These are phyloP conservation scores for Wolfiporia cocos DNA, from an alignment of 1,284 basidiomycete genomes.

Conservation along the genomic window DNA sequence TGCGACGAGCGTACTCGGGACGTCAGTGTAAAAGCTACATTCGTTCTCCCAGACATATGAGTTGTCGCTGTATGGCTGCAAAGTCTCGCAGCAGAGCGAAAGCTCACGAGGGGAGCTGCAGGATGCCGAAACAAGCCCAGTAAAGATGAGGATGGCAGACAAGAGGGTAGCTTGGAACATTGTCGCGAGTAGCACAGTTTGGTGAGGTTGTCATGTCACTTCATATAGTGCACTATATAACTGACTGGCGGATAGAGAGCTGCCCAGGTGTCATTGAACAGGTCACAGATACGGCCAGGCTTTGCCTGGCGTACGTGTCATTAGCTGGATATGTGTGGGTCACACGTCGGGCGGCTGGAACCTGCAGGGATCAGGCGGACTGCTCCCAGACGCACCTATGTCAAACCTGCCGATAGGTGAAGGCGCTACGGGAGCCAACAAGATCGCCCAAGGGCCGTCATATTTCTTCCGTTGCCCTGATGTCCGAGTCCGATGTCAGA, in stretches of 20 bases:
- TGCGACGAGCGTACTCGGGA: constrained; percentile 1
- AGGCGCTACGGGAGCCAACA: neutral
- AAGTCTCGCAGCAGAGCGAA: constrained; percentile 1
- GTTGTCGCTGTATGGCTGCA: constrained; percentile 3
- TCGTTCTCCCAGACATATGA: constrained; percentile 4
- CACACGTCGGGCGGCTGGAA: no score
- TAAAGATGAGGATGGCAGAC: neutral
- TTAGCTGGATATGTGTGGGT: neutral
- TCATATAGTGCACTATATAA: neutral
- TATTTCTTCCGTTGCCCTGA: neutral
- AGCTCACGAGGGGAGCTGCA: neutral
- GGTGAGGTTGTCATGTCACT: neutral
- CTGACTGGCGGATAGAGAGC: neutral
- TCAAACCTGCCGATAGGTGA: neutral
- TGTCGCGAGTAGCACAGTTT: neutral
- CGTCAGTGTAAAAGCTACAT: constrained; percentile 1
- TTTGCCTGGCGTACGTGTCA: neutral
- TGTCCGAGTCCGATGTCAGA: constrained; percentile 1
- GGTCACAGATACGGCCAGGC: neutral
- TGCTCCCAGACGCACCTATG: neutral
- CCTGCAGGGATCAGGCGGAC: no score
- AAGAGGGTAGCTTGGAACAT: neutral
- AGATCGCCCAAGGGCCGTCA: neutral
- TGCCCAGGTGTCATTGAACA: neutral
- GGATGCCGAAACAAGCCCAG: neutral